phyloP scores from a whole-genome alignment of 129 eudicot species.

The Oenanthe sinensis region DNA sequence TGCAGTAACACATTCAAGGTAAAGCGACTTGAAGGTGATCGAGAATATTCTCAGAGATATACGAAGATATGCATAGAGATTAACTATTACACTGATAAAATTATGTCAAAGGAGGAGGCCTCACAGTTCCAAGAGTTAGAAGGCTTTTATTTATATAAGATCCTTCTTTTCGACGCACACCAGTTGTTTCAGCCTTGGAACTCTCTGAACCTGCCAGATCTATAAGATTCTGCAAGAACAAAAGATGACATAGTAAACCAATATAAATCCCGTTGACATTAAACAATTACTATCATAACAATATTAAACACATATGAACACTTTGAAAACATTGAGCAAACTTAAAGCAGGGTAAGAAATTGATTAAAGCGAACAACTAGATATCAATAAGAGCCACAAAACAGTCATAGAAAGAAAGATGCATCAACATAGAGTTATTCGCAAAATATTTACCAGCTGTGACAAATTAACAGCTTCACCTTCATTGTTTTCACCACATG shows the following conservation, averaged over 20 bases:
- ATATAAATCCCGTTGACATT: neutral
- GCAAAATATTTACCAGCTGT: slow-evolving; percentile 52
- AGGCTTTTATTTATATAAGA: slow-evolving; percentile 90
- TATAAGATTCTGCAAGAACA: slow-evolving; percentile 76
- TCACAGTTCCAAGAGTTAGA: slow-evolving; percentile 99
- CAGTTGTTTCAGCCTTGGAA: slow-evolving; percentile 87
- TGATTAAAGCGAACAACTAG: slow-evolving; percentile 1
- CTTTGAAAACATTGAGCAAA: neutral
- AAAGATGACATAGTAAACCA: neutral
- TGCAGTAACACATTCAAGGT: slow-evolving; percentile 6
- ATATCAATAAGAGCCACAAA: slow-evolving; percentile 13
- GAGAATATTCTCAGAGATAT: neutral
- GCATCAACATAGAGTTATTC: slow-evolving; percentile 9
- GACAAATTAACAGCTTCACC: slow-evolving; percentile 89
- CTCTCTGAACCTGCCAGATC: slow-evolving; percentile 99
- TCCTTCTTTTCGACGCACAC: slow-evolving; percentile 94
- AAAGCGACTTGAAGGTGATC: slow-evolving; percentile 1
- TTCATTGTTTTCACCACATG: slow-evolving; percentile 76
- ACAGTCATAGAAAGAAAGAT: neutral
- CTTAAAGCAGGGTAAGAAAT: slow-evolving; percentile 10
- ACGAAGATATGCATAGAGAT: slow-evolving; percentile 20
- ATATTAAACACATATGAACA: neutral
- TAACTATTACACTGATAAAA: slow-evolving; percentile 35
- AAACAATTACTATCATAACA: neutral
- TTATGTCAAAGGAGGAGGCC: slow-evolving; percentile 45